Evolutionary conservation across 495 filamentous ascomycete genomes (phyloP).

Genomic region (Rhypophila decipiens): DNA sequence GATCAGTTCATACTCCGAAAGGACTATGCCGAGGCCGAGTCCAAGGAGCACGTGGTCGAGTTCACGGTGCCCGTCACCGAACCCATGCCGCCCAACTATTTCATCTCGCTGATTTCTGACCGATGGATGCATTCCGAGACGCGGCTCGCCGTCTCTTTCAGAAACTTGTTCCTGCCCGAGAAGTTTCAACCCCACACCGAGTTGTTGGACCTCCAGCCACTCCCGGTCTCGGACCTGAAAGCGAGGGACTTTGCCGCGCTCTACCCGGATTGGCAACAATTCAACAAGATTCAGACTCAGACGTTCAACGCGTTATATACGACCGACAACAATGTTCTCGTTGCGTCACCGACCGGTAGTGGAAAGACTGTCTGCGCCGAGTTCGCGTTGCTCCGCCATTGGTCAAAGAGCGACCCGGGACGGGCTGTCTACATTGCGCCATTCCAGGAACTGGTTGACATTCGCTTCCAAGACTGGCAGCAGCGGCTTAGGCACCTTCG

Average conservation of each 20-base stretch:
- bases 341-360: conserved; percentile 84
- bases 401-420: conserved; percentile 65
- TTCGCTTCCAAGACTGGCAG: conserved; percentile 73
- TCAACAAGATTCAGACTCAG: conserved; percentile 97
- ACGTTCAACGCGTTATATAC: conserved; percentile 89
- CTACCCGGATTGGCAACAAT: conserved; percentile 79
- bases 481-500: conserved; percentile 62
- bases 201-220: conserved; percentile 80
- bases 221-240: conserved; percentile 84
- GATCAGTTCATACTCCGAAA: conserved; percentile 89
- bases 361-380: conserved; percentile 97
- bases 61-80: conserved; percentile 96
- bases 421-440: conserved; percentile 93
- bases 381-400: conserved; percentile 84
- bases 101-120: conserved; percentile 89
- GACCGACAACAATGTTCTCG: conserved; percentile 85
- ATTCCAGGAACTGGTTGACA: conserved; percentile 89
- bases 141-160: conserved; percentile 87
- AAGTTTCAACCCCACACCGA: conserved; percentile 93
- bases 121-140: conserved; percentile 98
- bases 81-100: conserved; percentile 98
- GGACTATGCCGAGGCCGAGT: conserved; percentile 69
- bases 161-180: conserved; percentile 88
- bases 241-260: conserved; percentile 71
- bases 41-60: conserved; percentile 94